Conservation (phyloP, 345 rosid species). For the Eucalyptus pauciflora region DNA sequence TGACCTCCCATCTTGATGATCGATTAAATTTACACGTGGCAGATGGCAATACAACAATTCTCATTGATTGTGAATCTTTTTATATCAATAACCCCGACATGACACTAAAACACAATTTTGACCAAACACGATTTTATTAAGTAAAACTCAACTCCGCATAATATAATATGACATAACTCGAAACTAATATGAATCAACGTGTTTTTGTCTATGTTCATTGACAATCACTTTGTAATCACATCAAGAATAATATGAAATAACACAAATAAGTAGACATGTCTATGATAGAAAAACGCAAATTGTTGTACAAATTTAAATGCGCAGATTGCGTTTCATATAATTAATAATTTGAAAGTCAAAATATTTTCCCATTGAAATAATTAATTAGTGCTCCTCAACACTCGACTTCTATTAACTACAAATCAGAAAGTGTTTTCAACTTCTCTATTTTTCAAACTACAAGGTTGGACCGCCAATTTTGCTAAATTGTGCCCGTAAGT, state of each 20-base stretch:
- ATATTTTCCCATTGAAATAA: background rate
- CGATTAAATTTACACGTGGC: background rate
- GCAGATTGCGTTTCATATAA: background rate
- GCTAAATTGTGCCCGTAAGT: background rate
- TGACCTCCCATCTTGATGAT: background rate
- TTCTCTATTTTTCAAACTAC: background rate
- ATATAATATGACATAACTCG: background rate
- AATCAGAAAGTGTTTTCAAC: background rate
- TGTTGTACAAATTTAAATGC: background rate
- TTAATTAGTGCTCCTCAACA: background rate
- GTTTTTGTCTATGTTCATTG: background rate
- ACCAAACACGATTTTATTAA: background rate
- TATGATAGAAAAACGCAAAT: background rate
- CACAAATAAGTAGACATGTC: background rate
- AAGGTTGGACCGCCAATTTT: background rate
- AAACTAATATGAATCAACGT: background rate
- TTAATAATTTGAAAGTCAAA: background rate
- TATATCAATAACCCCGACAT: background rate
- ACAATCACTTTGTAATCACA: background rate
- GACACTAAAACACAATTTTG: background rate
- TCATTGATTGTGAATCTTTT: background rate
- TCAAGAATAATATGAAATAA: background rate
- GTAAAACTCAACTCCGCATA: background rate
- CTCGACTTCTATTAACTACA: background rate
- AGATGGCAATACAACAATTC: background rate